phyloP scores from a whole-genome alignment of 345 rosid species.

The Ceriops zippeliana region DNA sequence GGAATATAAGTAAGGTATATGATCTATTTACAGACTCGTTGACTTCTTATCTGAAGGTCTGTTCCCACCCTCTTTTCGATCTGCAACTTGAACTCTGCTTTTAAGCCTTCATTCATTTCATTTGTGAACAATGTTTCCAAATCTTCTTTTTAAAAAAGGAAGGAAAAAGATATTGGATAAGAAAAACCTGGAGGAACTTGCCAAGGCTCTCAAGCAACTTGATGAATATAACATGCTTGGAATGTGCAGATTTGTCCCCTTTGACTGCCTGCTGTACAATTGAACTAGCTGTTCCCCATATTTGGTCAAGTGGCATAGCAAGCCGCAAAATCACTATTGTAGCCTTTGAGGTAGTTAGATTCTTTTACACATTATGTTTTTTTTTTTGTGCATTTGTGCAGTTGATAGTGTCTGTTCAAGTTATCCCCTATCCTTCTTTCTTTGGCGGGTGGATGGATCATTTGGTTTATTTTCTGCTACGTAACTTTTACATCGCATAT shows the following conservation, averaged over 20 bases:
- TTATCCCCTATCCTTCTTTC: no score
- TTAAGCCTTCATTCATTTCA: not conserved
- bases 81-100: not conserved
- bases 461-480: not conserved
- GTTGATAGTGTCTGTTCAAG: no score
- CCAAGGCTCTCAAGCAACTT: constrained; percentile 68
- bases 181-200: constrained; percentile 78
- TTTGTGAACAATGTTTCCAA: not conserved
- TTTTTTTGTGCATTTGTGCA: no score
- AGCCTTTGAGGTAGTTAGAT: constrained; percentile 75
- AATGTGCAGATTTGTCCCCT: constrained; percentile 74
- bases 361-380: not conserved
- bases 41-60: constrained; percentile 77
- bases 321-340: constrained; percentile 70
- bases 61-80: constrained; percentile 1
- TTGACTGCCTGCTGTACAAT: constrained; percentile 80
- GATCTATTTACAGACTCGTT: constrained; percentile 64
- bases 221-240: constrained; percentile 45
- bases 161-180: constrained; percentile 88
- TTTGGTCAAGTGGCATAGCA: constrained; percentile 97
- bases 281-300: constrained; percentile 87
- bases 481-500: no score
- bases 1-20: constrained; percentile 71
- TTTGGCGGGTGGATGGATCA: constrained; percentile 9
- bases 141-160: constrained; percentile 43